Conservation (phyloP, 495 filamentous ascomycete genomes). For the Evansstolkia leycettana region DNA sequence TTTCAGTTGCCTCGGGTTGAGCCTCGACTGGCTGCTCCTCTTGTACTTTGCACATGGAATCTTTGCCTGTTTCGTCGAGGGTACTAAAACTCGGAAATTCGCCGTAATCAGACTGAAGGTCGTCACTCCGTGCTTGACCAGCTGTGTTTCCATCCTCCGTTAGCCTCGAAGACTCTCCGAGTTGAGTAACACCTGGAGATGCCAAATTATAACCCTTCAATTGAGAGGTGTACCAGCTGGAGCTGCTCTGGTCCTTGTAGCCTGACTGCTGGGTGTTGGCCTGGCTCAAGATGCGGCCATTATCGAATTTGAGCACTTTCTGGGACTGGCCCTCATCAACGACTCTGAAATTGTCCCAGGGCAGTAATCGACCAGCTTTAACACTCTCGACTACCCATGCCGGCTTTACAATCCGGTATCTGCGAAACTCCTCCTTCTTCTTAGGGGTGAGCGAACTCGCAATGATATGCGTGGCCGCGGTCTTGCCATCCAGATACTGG, state of each 20-base stretch:
- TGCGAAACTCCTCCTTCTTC: slow-evolving; percentile 73
- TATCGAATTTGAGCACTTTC: slow-evolving; percentile 64
- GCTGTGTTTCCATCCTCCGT: not conserved
- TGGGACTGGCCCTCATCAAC: slow-evolving; percentile 69
- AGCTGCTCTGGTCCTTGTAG: slow-evolving; percentile 65
- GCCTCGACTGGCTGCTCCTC: not conserved
- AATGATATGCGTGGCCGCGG: slow-evolving; percentile 87
- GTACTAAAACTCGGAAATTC: slow-evolving; percentile 31
- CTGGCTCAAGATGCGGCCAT: slow-evolving; percentile 56
- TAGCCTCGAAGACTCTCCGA: slow-evolving; percentile 3
- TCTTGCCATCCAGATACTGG: slow-evolving; percentile 92
- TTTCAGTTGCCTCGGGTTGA: not conserved
- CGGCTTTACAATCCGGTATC: slow-evolving; percentile 90
- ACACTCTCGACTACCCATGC: slow-evolving; percentile 91
- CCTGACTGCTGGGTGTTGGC: slow-evolving; percentile 37
- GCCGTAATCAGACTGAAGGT: slow-evolving; percentile 29
- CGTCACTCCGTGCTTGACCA: not conserved
- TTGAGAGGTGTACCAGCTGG: slow-evolving; percentile 70
- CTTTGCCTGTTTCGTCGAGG: slow-evolving; percentile 8
- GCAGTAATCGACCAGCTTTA: slow-evolving; percentile 61
- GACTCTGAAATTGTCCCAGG: slow-evolving; percentile 75
- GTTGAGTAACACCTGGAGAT: not conserved
- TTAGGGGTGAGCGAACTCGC: slow-evolving; percentile 81
- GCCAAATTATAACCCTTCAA: slow-evolving; percentile 29
- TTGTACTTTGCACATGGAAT: not conserved